phyloP scores from a whole-genome alignment of 2,329 filamentous ascomycete genomes.

The Chaetomium globosum region DNA sequence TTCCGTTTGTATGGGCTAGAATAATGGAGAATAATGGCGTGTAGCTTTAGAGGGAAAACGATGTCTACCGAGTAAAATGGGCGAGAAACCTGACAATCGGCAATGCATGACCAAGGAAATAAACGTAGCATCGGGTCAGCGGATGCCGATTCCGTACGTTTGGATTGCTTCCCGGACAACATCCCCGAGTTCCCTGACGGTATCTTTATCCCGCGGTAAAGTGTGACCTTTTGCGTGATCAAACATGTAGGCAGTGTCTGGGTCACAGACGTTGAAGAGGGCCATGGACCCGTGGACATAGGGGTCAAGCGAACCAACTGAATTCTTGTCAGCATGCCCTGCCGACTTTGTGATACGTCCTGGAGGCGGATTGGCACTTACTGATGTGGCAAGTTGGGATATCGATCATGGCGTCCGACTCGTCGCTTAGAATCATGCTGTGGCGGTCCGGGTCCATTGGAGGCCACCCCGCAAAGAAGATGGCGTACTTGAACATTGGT shows the following conservation, averaged over 20 bases:
- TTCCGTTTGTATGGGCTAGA: not conserved
- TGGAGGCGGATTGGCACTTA: slow-evolving; percentile 31
- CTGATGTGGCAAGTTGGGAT: slow-evolving; percentile 57
- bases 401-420: slow-evolving; percentile 53
- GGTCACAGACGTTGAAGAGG: slow-evolving; percentile 63
- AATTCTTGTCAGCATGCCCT: not conserved
- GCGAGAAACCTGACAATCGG: not conserved
- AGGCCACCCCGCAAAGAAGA: slow-evolving; percentile 60
- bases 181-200: slow-evolving; percentile 52
- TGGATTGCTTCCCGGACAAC: slow-evolving; percentile 45
- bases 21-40: not conserved
- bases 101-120: not conserved
- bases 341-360: not conserved
- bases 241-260: slow-evolving; percentile 62
- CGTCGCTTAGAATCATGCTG: slow-evolving; percentile 53
- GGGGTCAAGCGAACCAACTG: slow-evolving; percentile 59
- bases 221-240: slow-evolving; percentile 68
- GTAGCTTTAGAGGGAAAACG: too few relatives aligned
- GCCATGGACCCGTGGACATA: slow-evolving; percentile 64
- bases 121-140: not conserved
- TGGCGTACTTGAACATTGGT: slow-evolving; percentile 50
- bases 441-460: slow-evolving; percentile 50
- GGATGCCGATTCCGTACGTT: slow-evolving; percentile 32
- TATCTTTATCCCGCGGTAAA: slow-evolving; percentile 56
- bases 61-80: not conserved